These are phyloP conservation scores for Nemania diffusa DNA, from an alignment of 2,329 filamentous ascomycete genomes.

Conservation along the genomic window DNA sequence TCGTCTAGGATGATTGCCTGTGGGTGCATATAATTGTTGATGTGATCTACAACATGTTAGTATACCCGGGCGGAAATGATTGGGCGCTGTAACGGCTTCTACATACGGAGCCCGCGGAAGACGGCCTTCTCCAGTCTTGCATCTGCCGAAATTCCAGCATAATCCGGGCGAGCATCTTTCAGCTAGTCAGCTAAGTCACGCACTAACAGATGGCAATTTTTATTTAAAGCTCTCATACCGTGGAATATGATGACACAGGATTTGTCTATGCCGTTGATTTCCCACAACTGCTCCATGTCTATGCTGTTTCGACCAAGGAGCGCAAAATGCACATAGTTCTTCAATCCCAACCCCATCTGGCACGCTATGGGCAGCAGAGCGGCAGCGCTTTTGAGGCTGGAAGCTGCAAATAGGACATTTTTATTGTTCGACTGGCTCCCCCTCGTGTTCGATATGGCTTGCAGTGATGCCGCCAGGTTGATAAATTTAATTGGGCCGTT, in stretches of 20 bases:
- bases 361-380: conserved; percentile 84
- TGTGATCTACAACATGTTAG: conserved; percentile 62
- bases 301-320: conserved; percentile 80
- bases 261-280: conserved; percentile 81
- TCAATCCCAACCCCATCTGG: conserved; percentile 77
- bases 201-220: conserved; percentile 24
- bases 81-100: background rate
- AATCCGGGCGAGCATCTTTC: conserved; percentile 80
- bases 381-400: conserved; percentile 77
- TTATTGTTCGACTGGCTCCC: conserved; percentile 66
- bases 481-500: conserved; percentile 77
- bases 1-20: conserved; percentile 80
- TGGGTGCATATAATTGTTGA: conserved; percentile 79
- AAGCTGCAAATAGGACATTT: conserved; percentile 83
- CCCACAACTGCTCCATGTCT: conserved; percentile 72
- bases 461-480: conserved; percentile 71
- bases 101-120: conserved; percentile 70
- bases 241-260: conserved; percentile 73
- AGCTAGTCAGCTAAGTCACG: conserved; percentile 34
- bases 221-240: conserved; percentile 52
- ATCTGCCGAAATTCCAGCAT: conserved; percentile 74
- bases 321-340: conserved; percentile 83
- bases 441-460: conserved; percentile 64
- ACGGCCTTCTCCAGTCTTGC: conserved; percentile 73
- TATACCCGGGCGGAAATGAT: conserved; percentile 14